A percentile compares a stretch with the other conserved stretches of the same genome.
These are phyloP conservation scores for Alternaria sp. DNA, from an alignment of 2,329 filamentous ascomycete genomes.

Conservation along the genomic window DNA sequence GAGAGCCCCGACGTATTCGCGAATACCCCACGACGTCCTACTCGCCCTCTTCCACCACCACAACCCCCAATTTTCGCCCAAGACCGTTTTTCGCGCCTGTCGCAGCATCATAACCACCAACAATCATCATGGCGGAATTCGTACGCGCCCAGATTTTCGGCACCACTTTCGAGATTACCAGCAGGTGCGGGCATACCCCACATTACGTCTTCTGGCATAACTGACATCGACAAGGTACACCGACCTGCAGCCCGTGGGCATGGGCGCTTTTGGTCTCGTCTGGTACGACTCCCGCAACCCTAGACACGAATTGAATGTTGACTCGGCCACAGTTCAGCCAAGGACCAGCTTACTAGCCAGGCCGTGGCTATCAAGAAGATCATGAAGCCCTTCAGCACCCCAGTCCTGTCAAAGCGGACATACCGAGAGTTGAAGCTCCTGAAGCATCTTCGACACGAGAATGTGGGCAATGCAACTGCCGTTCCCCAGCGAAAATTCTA, in stretches of 20 bases:
- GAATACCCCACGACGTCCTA: slow-evolving; percentile 26
- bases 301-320: slow-evolving; percentile 15
- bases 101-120: slow-evolving; percentile 28
- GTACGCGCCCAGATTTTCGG: slow-evolving; percentile 99
- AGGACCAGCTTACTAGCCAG: slow-evolving; percentile 96
- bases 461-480: slow-evolving; percentile 65
- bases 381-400: slow-evolving; percentile 99
- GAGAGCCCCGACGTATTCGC: slow-evolving; percentile 26
- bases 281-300: slow-evolving; percentile 68
- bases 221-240: slow-evolving; percentile 75
- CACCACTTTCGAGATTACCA: slow-evolving; percentile 99
- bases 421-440: slow-evolving; percentile 97
- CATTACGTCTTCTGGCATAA: slow-evolving; percentile 26
- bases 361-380: slow-evolving; percentile 99
- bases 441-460: slow-evolving; percentile 96
- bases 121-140: slow-evolving; percentile 91
- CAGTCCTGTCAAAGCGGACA: slow-evolving; percentile 95
- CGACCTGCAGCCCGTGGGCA: slow-evolving; percentile 96
- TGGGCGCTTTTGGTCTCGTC: slow-evolving; percentile 98
- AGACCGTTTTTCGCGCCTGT: slow-evolving; percentile 30
- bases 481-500: slow-evolving; percentile 20
- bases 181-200: slow-evolving; percentile 70
- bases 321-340: slow-evolving; percentile 76
- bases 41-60: slow-evolving; percentile 20
- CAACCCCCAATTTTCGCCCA: slow-evolving; percentile 8